Percentiles rank a stretch among this genome's conserved stretches.
Conservation (phyloP, 306 rosid genomes). For the Boehmeria nivea region DNA sequence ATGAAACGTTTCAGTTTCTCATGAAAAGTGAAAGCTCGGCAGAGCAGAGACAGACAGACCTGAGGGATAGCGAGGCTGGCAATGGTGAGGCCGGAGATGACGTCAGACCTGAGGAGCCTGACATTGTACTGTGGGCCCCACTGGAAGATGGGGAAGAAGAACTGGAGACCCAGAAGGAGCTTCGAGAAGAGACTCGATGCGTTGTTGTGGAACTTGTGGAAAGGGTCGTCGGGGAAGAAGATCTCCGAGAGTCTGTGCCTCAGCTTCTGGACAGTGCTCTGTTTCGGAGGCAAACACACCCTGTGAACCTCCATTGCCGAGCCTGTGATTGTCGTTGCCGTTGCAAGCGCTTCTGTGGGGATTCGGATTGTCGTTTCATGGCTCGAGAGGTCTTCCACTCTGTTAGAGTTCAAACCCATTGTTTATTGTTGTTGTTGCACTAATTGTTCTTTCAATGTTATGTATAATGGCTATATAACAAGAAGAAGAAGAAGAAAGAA, state of each 20-base stretch:
- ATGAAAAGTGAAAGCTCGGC: no score
- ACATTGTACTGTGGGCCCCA: slow-evolving; percentile 42
- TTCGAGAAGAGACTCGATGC: slow-evolving; percentile 29
- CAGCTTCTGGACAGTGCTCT: slow-evolving; percentile 59
- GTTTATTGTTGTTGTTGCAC: no score
- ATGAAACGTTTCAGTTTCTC: no score
- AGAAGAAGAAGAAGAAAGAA: no score
- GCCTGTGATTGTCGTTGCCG: slow-evolving; percentile 24
- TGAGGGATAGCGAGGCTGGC: slow-evolving; percentile 80
- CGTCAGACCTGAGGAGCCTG: slow-evolving; percentile 38
- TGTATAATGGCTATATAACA: no score
- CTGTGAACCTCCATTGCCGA: slow-evolving; percentile 44
- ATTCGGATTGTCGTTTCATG: slow-evolving; percentile 33
- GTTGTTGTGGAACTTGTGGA: slow-evolving; percentile 64
- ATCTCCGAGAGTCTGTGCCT: slow-evolving; percentile 61
- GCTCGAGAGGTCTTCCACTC: slow-evolving; percentile 60
- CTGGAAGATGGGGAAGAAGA: slow-evolving; percentile 10
- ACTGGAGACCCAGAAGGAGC: slow-evolving; percentile 9
- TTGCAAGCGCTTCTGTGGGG: slow-evolving; percentile 25
- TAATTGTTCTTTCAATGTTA: no score
- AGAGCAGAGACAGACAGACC: slow-evolving; percentile 23
- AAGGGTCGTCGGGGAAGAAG: slow-evolving; percentile 88
- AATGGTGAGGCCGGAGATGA: slow-evolving; percentile 63
- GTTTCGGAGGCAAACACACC: slow-evolving; percentile 62
- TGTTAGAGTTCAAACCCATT: slow-evolving; percentile 65